phyloP scores from a whole-genome alignment of 805 yeast genomes.

The baker's yeast (Saccharomyces cerevisiae) region DNA sequence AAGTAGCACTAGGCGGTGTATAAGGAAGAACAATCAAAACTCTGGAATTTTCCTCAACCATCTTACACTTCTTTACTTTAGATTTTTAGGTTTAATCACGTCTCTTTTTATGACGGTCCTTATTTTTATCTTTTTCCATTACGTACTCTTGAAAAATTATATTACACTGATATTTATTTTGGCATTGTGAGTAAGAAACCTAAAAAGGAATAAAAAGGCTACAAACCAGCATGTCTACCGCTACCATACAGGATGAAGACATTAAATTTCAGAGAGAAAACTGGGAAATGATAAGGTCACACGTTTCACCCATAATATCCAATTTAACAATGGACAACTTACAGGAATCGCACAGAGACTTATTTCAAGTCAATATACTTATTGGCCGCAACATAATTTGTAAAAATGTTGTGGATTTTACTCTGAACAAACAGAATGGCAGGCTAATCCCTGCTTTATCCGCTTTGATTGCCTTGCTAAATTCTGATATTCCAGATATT shows the following conservation, averaged over 20 bases:
- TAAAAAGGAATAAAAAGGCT: neutral
- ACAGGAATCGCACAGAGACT: conserved; percentile 37
- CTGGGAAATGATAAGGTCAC: conserved; percentile 48
- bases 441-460: conserved; percentile 43
- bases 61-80: neutral
- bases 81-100: neutral
- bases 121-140: neutral
- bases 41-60: neutral
- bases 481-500: conserved; percentile 59
- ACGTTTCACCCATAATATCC: conserved; percentile 36
- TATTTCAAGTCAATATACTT: conserved; percentile 50
- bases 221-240: neutral
- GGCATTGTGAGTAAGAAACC: neutral
- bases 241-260: conserved; percentile 22
- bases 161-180: neutral
- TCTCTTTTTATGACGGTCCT: neutral
- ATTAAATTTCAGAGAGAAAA: conserved; percentile 37
- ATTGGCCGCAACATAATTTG: conserved; percentile 48
- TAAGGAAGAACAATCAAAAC: neutral
- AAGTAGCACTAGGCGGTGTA: neutral
- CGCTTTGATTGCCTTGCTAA: conserved; percentile 49
- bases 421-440: conserved; percentile 46
- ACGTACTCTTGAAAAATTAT: neutral
- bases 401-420: conserved; percentile 36
- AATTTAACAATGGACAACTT: conserved; percentile 41